Conservation (phyloP, 768 basidiomycete species). For the Agaricus blazei region DNA sequence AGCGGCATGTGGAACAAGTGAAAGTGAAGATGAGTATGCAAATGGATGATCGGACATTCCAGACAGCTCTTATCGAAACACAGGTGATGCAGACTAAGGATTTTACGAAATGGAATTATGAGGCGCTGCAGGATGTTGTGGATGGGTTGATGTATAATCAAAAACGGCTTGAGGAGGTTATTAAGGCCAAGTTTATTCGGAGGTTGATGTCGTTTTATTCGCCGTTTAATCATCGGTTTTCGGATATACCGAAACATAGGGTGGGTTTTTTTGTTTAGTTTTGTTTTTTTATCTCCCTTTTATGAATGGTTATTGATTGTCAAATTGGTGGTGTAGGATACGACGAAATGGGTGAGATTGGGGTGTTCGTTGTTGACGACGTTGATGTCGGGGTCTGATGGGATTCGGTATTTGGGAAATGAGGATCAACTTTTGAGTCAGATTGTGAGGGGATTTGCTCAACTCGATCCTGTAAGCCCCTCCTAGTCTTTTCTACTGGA, state of each 20-base stretch:
- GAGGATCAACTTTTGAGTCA: slow-evolving; percentile 87
- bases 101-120: slow-evolving; percentile 89
- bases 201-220: slow-evolving; percentile 92
- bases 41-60: slow-evolving; percentile 94
- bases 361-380: slow-evolving; percentile 82
- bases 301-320: neutral
- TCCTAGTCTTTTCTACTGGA: neutral
- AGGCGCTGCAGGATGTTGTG: slow-evolving; percentile 79
- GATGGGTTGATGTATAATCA: slow-evolving; percentile 92
- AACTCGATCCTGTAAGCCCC: slow-evolving; percentile 80
- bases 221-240: slow-evolving; percentile 85
- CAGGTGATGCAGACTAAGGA: slow-evolving; percentile 89
- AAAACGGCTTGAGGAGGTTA: slow-evolving; percentile 90
- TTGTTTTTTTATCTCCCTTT: neutral
- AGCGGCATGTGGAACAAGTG: slow-evolving; percentile 85
- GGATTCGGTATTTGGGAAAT: slow-evolving; percentile 67
- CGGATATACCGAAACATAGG: slow-evolving; percentile 69
- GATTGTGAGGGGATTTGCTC: slow-evolving; percentile 81
- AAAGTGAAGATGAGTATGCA: slow-evolving; percentile 89
- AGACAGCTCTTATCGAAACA: slow-evolving; percentile 77
- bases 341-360: slow-evolving; percentile 79
- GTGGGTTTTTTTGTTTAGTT: slow-evolving; percentile 25
- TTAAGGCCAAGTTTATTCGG: slow-evolving; percentile 86
- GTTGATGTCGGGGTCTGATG: slow-evolving; percentile 78
- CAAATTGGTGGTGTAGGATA: slow-evolving; percentile 43